These are phyloP conservation scores for Corylus heterophylla DNA, from an alignment of 306 rosid species.

Conservation along the genomic window DNA sequence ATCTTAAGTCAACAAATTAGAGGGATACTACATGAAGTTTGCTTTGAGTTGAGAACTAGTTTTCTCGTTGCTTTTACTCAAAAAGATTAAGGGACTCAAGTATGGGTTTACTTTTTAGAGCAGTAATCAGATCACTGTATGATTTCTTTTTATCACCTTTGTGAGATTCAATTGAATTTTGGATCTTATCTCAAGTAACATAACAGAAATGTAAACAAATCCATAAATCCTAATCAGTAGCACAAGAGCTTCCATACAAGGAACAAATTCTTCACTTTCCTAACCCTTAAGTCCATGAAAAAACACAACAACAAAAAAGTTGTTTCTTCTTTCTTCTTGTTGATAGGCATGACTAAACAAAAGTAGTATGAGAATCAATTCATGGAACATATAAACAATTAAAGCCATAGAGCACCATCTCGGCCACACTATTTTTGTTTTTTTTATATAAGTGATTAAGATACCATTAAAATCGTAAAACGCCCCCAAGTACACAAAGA, in stretches of 20 bases:
- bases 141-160: not conserved
- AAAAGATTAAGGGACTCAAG: not conserved
- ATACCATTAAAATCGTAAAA: too few relatives aligned
- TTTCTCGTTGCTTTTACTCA: not conserved
- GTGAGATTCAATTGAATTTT: not conserved
- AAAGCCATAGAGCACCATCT: constrained; percentile 4
- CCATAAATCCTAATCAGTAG: not conserved
- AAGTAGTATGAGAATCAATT: not conserved
- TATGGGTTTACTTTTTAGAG: not conserved
- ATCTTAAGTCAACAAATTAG: not conserved
- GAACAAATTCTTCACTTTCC: not conserved
- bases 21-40: not conserved
- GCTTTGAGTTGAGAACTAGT: not conserved
- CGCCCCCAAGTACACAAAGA: too few relatives aligned
- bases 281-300: not conserved
- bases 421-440: not conserved
- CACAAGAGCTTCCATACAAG: not conserved
- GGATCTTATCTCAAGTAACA: not conserved
- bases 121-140: not conserved
- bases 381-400: constrained; percentile 2
- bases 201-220: not conserved
- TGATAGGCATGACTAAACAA: not conserved
- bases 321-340: too few relatives aligned
- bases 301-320: too few relatives aligned
- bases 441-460: too few relatives aligned